phyloP scores from a whole-genome alignment of 177 flowering plant genomes.

The Tripterygium wilfordii region DNA sequence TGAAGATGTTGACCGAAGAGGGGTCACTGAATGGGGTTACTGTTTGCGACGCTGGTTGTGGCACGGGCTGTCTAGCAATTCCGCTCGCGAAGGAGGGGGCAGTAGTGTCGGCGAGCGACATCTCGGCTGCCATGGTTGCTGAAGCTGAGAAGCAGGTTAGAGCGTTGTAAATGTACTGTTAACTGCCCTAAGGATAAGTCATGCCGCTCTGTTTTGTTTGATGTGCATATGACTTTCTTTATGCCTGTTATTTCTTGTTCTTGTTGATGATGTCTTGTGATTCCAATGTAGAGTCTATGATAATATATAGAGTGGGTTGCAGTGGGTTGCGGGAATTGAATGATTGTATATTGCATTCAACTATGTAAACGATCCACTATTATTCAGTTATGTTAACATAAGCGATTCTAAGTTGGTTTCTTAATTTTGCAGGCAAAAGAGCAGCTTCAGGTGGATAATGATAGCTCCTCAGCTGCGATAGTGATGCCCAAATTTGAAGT shows the following conservation, averaged over 20 bases:
- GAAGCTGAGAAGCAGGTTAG: slow-evolving; percentile 75
- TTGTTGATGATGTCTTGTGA: too few species aligned
- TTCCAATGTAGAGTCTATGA: too few species aligned
- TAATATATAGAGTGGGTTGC: too few species aligned
- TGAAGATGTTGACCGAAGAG: slow-evolving; percentile 72
- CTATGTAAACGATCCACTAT: neutral
- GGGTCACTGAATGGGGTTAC: slow-evolving; percentile 62
- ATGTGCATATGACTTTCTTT: neutral
- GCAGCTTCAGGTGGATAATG: slow-evolving; percentile 29
- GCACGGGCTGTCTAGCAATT: slow-evolving; percentile 78
- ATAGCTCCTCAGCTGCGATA: slow-evolving; percentile 8
- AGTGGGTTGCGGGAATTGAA: too few species aligned
- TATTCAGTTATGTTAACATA: too few species aligned
- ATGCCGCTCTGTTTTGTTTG: neutral
- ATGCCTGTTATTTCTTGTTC: too few species aligned
- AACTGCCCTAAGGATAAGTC: too few species aligned
- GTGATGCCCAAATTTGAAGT: slow-evolving; percentile 82
- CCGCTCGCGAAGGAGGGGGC: slow-evolving; percentile 91
- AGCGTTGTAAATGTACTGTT: neutral
- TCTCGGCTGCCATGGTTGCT: slow-evolving; percentile 94
- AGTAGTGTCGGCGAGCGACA: slow-evolving; percentile 76
- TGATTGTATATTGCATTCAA: too few species aligned
- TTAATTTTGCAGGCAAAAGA: slow-evolving; percentile 50
- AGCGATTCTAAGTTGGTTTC: neutral
- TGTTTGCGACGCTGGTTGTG: slow-evolving; percentile 96